Conservation (phyloP, 2,329 filamentous ascomycete genomes). For the Penicillium glabrum region DNA sequence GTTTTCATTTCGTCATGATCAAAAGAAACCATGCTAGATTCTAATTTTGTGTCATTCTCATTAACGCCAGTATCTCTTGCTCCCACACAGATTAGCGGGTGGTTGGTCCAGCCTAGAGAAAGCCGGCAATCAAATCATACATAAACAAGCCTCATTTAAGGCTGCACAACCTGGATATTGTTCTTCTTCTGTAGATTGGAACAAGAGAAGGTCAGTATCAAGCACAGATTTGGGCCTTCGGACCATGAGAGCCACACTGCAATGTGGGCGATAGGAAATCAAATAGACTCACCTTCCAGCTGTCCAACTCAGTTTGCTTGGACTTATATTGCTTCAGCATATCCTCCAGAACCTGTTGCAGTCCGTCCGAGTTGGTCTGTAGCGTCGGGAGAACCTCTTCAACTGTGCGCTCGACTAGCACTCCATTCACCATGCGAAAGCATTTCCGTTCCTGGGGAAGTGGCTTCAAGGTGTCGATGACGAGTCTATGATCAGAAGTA, state of each 20-base stretch:
- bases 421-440: constrained; percentile 98
- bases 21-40: constrained; percentile 18
- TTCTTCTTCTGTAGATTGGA: constrained; percentile 45
- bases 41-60: constrained; percentile 19
- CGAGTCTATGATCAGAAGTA: constrained; percentile 62
- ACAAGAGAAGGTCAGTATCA: constrained; percentile 8
- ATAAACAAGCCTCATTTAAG: constrained; percentile 23
- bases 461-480: constrained; percentile 86
- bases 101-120: background rate
- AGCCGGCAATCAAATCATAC: constrained; percentile 10
- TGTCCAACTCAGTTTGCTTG: constrained; percentile 93
- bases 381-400: constrained; percentile 88
- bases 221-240: background rate
- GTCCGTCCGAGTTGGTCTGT: constrained; percentile 87
- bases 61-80: constrained; percentile 18
- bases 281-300: constrained; percentile 79
- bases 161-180: constrained; percentile 51
- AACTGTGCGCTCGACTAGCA: constrained; percentile 90
- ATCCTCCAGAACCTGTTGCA: constrained; percentile 93
- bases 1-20: constrained; percentile 8
- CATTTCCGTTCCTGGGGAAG: constrained; percentile 86
- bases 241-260: background rate
- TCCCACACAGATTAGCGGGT: constrained; percentile 1
- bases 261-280: background rate
- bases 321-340: constrained; percentile 93